Evolutionary conservation across 805 yeast species (phyloP), one percentile per base, ranked within the genome.

Genomic region (Scheffersomyces amazonensis): DNA sequence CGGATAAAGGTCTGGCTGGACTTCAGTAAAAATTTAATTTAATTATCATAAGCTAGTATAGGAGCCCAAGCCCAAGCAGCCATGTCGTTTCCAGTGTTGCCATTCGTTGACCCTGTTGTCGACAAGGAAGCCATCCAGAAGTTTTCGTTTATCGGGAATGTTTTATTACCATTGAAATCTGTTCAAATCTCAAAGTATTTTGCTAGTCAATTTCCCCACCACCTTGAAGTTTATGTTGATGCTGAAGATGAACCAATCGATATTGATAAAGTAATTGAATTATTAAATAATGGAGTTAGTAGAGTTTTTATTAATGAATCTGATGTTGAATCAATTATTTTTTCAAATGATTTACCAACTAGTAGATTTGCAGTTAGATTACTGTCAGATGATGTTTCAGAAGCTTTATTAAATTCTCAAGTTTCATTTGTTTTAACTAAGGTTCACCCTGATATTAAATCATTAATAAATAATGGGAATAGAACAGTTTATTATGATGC

Each of bases 211-310:
- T 64, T 56, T 42, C 71, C 73, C 5, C 20, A 39, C 22, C 49
- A 52, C 21, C 46, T 63, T 24, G 54, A 54, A 23, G 52, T 69
- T 15, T 44, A 48, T 24, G 59, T 68, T 16, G 71, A 65, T 43
- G 62, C 62, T 17, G 42, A 56, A 2, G 39, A 35, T 4, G 30
- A 38, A 4, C 34, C 41, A 5, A 58, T 66, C 24, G 57, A 64
- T 19, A 66, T 69, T 29, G 83, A 81, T 41, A 57, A 55, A 13
- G 53, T 69, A 15, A 64, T 81, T 28, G 73, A 66, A 7, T 53
- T 83, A 27, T 68, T 86, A 40, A 84, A 86, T 52, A 67, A 66
- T 35, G 93, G 93, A 32, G 75, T 81, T 11, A 52, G 61, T 18
- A 64, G 69, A 15, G 50, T 83, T 3, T 62, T 79, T 39, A 69